Base-by-base conservation (phyloP, 1,139 yeast genomes). In the Lodderomyces metapsilosis region DNA sequence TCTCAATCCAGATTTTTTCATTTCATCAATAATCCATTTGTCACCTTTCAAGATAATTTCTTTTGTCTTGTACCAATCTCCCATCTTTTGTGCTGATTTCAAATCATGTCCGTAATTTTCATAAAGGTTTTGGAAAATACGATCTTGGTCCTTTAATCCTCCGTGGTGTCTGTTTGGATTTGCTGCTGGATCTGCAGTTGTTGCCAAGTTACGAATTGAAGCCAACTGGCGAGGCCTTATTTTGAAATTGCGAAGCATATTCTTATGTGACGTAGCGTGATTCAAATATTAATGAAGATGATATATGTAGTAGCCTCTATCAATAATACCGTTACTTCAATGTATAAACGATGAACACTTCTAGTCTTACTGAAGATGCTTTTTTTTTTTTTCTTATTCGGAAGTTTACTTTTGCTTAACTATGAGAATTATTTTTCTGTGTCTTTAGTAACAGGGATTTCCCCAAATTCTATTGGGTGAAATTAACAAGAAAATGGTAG, bases 31-130 rank as follows among this genome's bases (percentile, higher is more conserved):
- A 60, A 86, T 85, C 95, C 95, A 87, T 48, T 79, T 78, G 62
- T 87, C 91, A 41, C 95, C 95, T 64, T 87, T 87, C 49, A 80
- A 68, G 37, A 87, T 62, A 52, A 87, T 80, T 66, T 87, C 95
- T 66, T 87, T 87, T 55, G 95, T 87, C 71, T 87, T 87, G 68
- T 86, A 73, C 95, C 95, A 87, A 63, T 87, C 95, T 39, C 95
- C 95, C 80, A 84, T 83, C 57, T 77, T 78, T 70, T 76, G 74
- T 36, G 94, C 84, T 8, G 84, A 71, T 63, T 84, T 82, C 54
- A 87, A 69, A 57, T 85, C 92, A 57, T 74, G 77, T 38, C 95
- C 91, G 61, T 82, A 84, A 46, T 74, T 80, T 38, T 81, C 82
- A 62, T 87, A 85, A 36, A 87, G 72, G 62, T 87, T 87, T 66